Evolutionary conservation across 2,329 filamentous ascomycete species (phyloP).

Genomic region (Coleophoma eucalyptorum): DNA sequence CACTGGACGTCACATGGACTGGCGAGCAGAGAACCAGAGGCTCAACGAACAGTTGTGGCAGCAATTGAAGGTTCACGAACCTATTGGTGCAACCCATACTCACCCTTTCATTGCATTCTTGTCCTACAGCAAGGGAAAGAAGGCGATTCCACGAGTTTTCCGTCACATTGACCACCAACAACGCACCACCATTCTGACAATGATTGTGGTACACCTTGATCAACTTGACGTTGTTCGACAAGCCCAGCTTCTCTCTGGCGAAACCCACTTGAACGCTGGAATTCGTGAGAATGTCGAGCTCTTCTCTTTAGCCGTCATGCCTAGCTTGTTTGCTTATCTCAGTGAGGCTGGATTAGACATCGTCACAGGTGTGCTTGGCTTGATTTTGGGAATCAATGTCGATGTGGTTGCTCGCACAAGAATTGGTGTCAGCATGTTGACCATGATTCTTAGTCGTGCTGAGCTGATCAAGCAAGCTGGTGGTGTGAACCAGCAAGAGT

Average conservation of each 20-base stretch:
- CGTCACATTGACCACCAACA: conserved; percentile 89
- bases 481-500: conserved; percentile 65
- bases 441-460: conserved; percentile 89
- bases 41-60: conserved; percentile 81
- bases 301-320: conserved; percentile 85
- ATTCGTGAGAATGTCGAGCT: conserved; percentile 91
- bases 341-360: conserved; percentile 89
- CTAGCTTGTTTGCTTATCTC: conserved; percentile 83
- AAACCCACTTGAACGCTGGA: conserved; percentile 67
- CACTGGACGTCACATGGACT: conserved; percentile 73
- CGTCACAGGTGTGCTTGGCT: conserved; percentile 81
- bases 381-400: conserved; percentile 80
- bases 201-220: conserved; percentile 92
- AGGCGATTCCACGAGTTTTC: conserved; percentile 91
- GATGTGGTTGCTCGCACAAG: conserved; percentile 81
- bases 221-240: conserved; percentile 84
- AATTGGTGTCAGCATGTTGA: conserved; percentile 85
- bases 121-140: conserved; percentile 94
- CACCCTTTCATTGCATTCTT: conserved; percentile 97
- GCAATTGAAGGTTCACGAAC: conserved; percentile 87
- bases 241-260: conserved; percentile 70
- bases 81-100: conserved; percentile 70
- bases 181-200: conserved; percentile 89
- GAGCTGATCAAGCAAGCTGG: conserved; percentile 87
- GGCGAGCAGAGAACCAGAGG: conserved; percentile 66